Percentiles rank a stretch among this genome's conserved stretches.
Conservation (phyloP, 2,329 filamentous ascomycete genomes). For the Lecanicillium sp. region DNA sequence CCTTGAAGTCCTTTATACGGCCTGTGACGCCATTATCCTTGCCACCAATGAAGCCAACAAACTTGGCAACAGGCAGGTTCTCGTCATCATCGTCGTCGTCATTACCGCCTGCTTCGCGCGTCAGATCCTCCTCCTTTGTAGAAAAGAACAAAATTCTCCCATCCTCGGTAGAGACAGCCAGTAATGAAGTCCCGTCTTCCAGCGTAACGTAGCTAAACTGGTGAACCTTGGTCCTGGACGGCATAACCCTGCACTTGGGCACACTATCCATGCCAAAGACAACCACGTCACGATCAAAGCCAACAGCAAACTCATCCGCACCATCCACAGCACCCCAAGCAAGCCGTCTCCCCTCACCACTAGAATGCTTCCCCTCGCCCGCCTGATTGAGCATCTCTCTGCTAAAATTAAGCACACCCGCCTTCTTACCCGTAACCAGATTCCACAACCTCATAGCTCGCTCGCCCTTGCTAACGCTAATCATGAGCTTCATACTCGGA, state of each 20-base stretch:
- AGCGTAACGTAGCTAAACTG: slow-evolving; percentile 64
- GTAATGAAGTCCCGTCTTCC: slow-evolving; percentile 40
- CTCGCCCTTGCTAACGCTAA: slow-evolving; percentile 85
- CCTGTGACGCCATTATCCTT: slow-evolving; percentile 55
- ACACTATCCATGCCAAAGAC: slow-evolving; percentile 85
- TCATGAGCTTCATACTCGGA: slow-evolving; percentile 93
- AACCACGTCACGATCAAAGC: slow-evolving; percentile 76
- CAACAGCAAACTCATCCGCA: slow-evolving; percentile 77
- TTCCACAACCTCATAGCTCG: slow-evolving; percentile 94
- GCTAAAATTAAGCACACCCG: slow-evolving; percentile 81
- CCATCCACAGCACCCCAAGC: slow-evolving; percentile 67
- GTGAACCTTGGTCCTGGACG: slow-evolving; percentile 71
- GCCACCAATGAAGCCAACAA: slow-evolving; percentile 73
- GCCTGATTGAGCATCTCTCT: slow-evolving; percentile 63
- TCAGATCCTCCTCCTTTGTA: slow-evolving; percentile 45
- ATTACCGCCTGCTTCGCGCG: slow-evolving; percentile 28
- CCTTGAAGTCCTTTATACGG: slow-evolving; percentile 82
- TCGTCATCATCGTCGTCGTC: slow-evolving; percentile 24
- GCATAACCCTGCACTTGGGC: slow-evolving; percentile 65
- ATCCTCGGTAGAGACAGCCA: slow-evolving; percentile 83
- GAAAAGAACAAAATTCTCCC: slow-evolving; percentile 79
- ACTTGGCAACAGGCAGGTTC: slow-evolving; percentile 48
- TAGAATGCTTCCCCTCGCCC: slow-evolving; percentile 67
- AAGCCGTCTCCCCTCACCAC: slow-evolving; percentile 75
- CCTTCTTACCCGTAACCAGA: slow-evolving; percentile 90